Percentiles rank a stretch among this genome's conserved stretches.
Conservation (phyloP, 2,329 filamentous ascomycete species). For the Sphaerulina musiva region DNA sequence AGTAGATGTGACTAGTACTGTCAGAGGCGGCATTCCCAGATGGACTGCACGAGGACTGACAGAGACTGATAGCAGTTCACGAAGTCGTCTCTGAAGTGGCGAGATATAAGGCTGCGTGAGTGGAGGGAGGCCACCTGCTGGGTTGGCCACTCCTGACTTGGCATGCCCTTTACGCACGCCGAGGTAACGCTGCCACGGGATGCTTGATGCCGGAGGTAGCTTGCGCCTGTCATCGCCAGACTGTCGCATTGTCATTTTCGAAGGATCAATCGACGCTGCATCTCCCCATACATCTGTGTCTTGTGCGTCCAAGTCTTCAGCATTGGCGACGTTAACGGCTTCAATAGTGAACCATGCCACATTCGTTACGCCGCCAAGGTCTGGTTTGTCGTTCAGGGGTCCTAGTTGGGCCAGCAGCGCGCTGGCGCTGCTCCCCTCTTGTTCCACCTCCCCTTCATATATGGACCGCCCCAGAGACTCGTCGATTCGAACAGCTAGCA, state of each 20-base stretch:
- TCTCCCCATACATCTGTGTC: constrained; percentile 73
- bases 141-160: constrained; percentile 38
- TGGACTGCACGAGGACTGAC: constrained; percentile 83
- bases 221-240: constrained; percentile 79
- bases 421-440: constrained; percentile 55
- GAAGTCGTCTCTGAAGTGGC: constrained; percentile 55
- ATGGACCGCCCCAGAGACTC: constrained; percentile 74
- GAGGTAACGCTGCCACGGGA: constrained; percentile 84
- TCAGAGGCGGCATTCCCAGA: constrained; percentile 78
- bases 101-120: constrained; percentile 41
- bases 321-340: constrained; percentile 52
- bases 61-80: constrained; percentile 79
- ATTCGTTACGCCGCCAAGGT: constrained; percentile 35
- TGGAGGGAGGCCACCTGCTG: constrained; percentile 28
- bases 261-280: constrained; percentile 76
- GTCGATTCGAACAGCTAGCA: constrained; percentile 84
- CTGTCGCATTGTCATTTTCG: constrained; percentile 82
- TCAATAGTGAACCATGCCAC: constrained; percentile 93
- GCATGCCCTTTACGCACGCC: constrained; percentile 63
- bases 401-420: constrained; percentile 38
- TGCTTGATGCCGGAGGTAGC: constrained; percentile 68
- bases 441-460: constrained; percentile 62
- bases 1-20: constrained; percentile 81
- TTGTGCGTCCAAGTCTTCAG: constrained; percentile 50
- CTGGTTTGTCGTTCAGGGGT: constrained; percentile 46